Percentiles rank a stretch among this genome's conserved stretches.
Conservation (phyloP, 257 asterid species). For the Capsicum pubescens region DNA sequence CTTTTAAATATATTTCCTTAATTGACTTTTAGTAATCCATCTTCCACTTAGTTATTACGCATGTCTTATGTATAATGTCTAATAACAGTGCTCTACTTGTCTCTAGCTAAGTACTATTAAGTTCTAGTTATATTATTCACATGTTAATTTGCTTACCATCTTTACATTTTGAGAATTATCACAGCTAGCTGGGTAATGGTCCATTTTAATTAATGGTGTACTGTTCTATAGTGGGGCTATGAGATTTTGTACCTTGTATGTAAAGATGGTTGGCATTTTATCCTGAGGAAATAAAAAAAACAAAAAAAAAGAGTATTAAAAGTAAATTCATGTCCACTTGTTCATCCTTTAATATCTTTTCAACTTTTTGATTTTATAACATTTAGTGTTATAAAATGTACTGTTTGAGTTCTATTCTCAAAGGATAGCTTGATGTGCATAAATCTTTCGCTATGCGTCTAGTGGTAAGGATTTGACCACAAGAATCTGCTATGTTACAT, state of each 20-base stretch:
- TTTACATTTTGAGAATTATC: conserved; percentile 32
- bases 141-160: conserved; percentile 49
- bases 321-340: not conserved
- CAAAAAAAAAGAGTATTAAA: not conserved
- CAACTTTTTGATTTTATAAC: not conserved
- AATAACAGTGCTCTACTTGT: conserved; percentile 33
- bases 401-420: no score
- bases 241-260: conserved; percentile 33
- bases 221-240: conserved; percentile 37
- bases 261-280: conserved; percentile 66
- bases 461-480: no score
- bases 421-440: no score
- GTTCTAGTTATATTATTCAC: conserved; percentile 42
- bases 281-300: conserved; percentile 36
- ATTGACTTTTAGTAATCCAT: conserved; percentile 20
- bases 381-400: not conserved
- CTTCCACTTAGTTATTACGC: not conserved
- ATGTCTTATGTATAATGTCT: conserved; percentile 28
- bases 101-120: conserved; percentile 16
- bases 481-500: no score
- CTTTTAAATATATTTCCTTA: conserved; percentile 19
- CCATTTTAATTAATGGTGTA: conserved; percentile 27
- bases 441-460: no score
- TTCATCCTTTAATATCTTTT: not conserved
- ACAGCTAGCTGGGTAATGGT: not conserved